Base-by-base conservation (phyloP, 768 basidiomycete genomes). In the Trametes meyenii region DNA sequence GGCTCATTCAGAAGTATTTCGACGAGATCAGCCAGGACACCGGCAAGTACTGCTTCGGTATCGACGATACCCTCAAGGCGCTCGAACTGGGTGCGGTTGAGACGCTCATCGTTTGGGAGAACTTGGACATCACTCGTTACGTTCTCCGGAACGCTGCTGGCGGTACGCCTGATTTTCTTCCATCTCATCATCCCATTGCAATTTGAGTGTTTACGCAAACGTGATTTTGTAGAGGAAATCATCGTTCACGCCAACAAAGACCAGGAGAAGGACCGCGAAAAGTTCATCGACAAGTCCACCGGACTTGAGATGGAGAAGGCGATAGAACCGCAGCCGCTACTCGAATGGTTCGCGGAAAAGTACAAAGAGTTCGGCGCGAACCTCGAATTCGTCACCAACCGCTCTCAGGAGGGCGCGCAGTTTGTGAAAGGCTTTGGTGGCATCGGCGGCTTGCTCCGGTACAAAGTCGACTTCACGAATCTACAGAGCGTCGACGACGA, bases 361-460 rank as follows among this genome's bases (percentile, higher is more conserved):
- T 99, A 98, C 82, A 95, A 93, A 74, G 94, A 96, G 43, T 98
- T 98, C 72, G 97, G 96, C 63, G 93, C 96, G 53, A 88, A 89
- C 67, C 87, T 98, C 62, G 94, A 96, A 78, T 98, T 98, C 72
- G 88, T 98, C 45, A 96, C 96, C 65, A 95, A 98, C 78, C 86
- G 89, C 55, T 96, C 94, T 8, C 96, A 98, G 73, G 96, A 99
- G 74, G 96, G 96, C 35, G 92, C 93, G 36, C 96, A 98, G 73
- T 98, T 97, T 79, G 94, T 96, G 69, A 96, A 96, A 74, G 96
- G 96, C 43, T 98, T 99, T 69, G 96, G 96, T 75, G 96, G 97
- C 24, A 98, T 99, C 67, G 96, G 97, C 29, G 96, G 96, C 33
- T 80, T 98, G 62, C 78, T 97, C 60, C 85, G 96, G 50, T 99